Evolutionary conservation across 768 basidiomycete genomes (phyloP).

Genomic region (Royoungia palumana): DNA sequence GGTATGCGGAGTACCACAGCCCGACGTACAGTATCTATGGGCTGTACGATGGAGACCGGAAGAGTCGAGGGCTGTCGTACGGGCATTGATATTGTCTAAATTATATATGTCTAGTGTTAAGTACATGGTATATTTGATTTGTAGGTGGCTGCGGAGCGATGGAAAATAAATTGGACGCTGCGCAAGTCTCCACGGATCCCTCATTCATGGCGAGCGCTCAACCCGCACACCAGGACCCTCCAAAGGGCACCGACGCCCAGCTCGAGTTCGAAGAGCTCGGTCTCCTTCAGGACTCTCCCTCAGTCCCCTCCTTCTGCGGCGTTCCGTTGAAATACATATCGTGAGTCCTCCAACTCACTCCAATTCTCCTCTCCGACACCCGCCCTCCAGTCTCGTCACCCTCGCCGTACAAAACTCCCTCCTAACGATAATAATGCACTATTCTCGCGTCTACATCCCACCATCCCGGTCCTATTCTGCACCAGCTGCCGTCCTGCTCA

Average conservation of each 20-base stretch:
- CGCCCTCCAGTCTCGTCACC: conserved; percentile 59
- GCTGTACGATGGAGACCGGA: conserved; percentile 62
- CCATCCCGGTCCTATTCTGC: conserved; percentile 82
- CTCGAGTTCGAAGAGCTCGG: conserved; percentile 46
- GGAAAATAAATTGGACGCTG: no score
- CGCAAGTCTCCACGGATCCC: no score
- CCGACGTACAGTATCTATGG: conserved; percentile 84
- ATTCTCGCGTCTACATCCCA: conserved; percentile 81
- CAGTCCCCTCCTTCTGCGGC: conserved; percentile 59
- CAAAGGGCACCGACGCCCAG: conserved; percentile 35
- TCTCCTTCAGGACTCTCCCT: conserved; percentile 35
- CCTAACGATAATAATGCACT: conserved; percentile 93
- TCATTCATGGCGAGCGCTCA: conserved; percentile 27
- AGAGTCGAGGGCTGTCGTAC: conserved; percentile 38
- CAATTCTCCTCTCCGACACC: conserved; percentile 19
- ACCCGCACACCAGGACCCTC: conserved; percentile 9
- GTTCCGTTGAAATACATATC: conserved; percentile 79
- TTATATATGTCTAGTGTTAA: no score
- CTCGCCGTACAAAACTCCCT: conserved; percentile 90
- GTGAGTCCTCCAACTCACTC: conserved; percentile 29
- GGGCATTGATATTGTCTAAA: conserved; percentile 21
- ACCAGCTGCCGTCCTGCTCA: conserved; percentile 91
- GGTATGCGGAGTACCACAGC: conserved; percentile 65
- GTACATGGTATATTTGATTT: conserved; percentile 11
- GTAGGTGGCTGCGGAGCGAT: conserved; percentile 23